These are phyloP conservation scores for Tylopilus sp. DNA, from an alignment of 1,284 basidiomycete genomes.

Conservation along the genomic window DNA sequence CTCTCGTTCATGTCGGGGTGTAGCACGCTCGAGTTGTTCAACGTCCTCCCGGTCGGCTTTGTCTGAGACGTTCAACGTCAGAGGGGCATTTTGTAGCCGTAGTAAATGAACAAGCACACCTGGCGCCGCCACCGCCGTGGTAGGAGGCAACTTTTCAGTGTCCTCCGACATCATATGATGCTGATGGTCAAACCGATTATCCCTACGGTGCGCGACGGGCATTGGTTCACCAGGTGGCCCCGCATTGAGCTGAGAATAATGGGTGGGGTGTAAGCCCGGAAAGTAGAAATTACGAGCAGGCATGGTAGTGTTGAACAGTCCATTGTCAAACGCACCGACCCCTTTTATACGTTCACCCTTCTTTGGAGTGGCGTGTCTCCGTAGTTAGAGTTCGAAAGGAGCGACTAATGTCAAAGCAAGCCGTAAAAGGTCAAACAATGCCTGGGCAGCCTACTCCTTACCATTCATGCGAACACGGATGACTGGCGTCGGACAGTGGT, in stretches of 20 bases:
- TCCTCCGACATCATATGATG: neutral
- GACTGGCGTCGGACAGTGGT: neutral
- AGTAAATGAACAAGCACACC: slow-evolving; percentile 7
- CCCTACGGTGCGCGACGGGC: neutral
- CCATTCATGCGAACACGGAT: neutral
- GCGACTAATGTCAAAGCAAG: slow-evolving; percentile 10
- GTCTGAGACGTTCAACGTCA: slow-evolving; percentile 11
- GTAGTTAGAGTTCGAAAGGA: slow-evolving; percentile 2
- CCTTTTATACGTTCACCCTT: slow-evolving; percentile 13
- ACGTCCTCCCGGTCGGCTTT: neutral
- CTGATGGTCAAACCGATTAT: neutral
- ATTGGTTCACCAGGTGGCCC: neutral
- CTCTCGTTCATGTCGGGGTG: slow-evolving; percentile 1
- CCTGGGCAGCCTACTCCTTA: slow-evolving; percentile 8
- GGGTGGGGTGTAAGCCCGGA: neutral
- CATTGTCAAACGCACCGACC: neutral
- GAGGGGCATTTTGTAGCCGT: too few relatives aligned
- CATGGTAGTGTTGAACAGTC: slow-evolving; percentile 2
- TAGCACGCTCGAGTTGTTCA: neutral
- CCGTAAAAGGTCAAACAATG: slow-evolving; percentile 8
- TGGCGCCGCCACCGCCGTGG: neutral
- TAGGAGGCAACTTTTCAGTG: neutral
- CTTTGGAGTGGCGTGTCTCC: slow-evolving; percentile 8
- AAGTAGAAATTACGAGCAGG: neutral
- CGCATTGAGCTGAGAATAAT: slow-evolving; percentile 5